Conservation (phyloP, 768 basidiomycete species). For the Tricholoma terreum region DNA sequence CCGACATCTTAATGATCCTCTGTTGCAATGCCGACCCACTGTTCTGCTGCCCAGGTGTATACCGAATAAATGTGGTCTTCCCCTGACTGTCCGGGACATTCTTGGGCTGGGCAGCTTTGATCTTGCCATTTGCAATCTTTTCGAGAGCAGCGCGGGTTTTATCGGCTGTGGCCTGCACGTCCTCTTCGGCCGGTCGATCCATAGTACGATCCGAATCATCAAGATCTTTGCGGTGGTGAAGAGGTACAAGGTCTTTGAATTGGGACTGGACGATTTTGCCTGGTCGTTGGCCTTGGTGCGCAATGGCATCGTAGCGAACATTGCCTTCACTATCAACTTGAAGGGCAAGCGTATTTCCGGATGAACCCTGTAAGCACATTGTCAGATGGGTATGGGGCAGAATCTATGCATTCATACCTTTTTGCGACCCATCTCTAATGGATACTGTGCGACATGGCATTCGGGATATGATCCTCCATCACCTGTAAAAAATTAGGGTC, state of each 20-base stretch:
- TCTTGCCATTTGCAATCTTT: conserved; percentile 91
- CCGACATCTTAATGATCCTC: conserved; percentile 98
- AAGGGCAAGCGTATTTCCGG: conserved; percentile 92
- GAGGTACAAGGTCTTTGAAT: conserved; percentile 96
- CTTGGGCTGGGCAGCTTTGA: conserved; percentile 98
- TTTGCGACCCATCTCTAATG: conserved; percentile 92
- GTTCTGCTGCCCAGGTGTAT: conserved; percentile 91
- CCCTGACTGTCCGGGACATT: conserved; percentile 84
- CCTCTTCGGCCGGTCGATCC: conserved; percentile 94
- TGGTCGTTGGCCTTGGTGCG: conserved; percentile 87
- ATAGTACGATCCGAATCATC: conserved; percentile 67
- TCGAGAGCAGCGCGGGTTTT: conserved; percentile 89
- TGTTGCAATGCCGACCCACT: conserved; percentile 74
- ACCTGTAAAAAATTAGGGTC: conserved; percentile 35
- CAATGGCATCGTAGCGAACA: conserved; percentile 96
- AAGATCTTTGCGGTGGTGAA: conserved; percentile 85
- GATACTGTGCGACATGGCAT: conserved; percentile 97
- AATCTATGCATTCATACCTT: conserved; percentile 53
- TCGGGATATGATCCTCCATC: conserved; percentile 91
- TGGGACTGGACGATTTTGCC: conserved; percentile 90
- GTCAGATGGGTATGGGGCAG: background rate
- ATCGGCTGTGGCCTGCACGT: conserved; percentile 88
- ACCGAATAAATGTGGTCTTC: conserved; percentile 88
- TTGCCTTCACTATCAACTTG: conserved; percentile 97
- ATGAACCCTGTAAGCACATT: conserved; percentile 57